Percentiles rank a stretch among this genome's conserved stretches.
These are phyloP conservation scores for Colletotrichum lupini DNA, from an alignment of 2,329 filamentous ascomycete species.

Conservation along the genomic window DNA sequence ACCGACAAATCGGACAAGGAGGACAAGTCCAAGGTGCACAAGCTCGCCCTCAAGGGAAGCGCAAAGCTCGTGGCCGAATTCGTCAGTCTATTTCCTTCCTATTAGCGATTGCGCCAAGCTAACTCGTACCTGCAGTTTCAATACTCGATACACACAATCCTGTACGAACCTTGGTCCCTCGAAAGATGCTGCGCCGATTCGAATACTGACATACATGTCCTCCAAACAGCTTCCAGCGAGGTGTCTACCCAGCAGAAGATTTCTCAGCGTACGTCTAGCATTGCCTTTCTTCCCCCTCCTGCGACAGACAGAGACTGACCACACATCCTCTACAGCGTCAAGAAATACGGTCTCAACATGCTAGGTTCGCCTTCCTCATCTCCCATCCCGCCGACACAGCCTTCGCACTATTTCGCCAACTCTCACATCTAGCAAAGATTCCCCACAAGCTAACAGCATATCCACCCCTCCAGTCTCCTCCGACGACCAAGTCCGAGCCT, in stretches of 20 bases:
- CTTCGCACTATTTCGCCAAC: too few species aligned
- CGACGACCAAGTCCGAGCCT: slow-evolving; percentile 98
- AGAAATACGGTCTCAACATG: slow-evolving; percentile 99
- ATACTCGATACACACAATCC: slow-evolving; percentile 97
- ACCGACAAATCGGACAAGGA: slow-evolving; percentile 32
- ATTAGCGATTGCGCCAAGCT: slow-evolving; percentile 22
- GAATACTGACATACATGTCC: slow-evolving; percentile 12
- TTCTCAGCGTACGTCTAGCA: slow-evolving; percentile 79
- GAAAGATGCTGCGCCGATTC: background rate
- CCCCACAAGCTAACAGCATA: background rate
- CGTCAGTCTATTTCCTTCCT: slow-evolving; percentile 64
- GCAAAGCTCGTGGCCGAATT: slow-evolving; percentile 95
- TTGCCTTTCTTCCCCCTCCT: background rate
- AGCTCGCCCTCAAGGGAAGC: slow-evolving; percentile 86
- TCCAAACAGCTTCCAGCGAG: slow-evolving; percentile 79
- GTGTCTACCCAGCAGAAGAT: slow-evolving; percentile 92
- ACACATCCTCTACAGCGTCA: slow-evolving; percentile 64
- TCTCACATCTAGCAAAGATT: background rate
- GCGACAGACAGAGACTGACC: background rate
- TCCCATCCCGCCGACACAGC: too few species aligned
- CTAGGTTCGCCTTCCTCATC: slow-evolving; percentile 65
- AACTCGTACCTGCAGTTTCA: slow-evolving; percentile 73
- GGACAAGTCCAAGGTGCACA: slow-evolving; percentile 91
- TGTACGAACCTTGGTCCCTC: slow-evolving; percentile 64
- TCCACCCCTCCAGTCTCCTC: slow-evolving; percentile 73